Evolutionary conservation across 257 asterid genomes (phyloP).

Genomic region (Verbena officinalis): DNA sequence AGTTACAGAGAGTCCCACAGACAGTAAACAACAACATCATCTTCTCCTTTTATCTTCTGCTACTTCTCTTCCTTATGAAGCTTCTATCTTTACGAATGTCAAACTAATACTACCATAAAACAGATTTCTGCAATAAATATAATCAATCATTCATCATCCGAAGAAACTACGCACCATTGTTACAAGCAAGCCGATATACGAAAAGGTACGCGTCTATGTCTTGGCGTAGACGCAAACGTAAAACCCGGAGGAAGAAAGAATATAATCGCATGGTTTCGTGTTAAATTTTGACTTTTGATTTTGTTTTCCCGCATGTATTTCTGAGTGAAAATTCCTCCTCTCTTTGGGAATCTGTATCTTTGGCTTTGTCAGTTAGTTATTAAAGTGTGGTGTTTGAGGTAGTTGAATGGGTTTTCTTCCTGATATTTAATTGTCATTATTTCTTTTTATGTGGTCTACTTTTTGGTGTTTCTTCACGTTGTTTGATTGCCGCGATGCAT

Average conservation of each 20-base stretch:
- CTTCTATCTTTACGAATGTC: slow-evolving; percentile 4
- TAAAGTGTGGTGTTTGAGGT: slow-evolving; percentile 22
- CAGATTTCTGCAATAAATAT: background rate
- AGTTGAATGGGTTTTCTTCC: slow-evolving; percentile 9
- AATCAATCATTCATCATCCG: slow-evolving; percentile 26
- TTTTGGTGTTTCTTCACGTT: slow-evolving; percentile 29
- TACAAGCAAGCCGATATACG: slow-evolving; percentile 15
- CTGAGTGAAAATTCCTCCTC: slow-evolving; percentile 23
- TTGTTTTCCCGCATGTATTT: background rate
- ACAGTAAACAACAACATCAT: slow-evolving; percentile 26
- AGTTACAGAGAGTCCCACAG: slow-evolving; percentile 6
- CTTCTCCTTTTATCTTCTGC: slow-evolving; percentile 5
- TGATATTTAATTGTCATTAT: slow-evolving; percentile 4
- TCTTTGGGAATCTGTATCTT: background rate
- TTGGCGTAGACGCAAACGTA: slow-evolving; percentile 22
- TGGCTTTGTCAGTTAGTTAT: slow-evolving; percentile 11
- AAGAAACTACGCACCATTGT: slow-evolving; percentile 37
- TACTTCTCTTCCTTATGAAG: slow-evolving; percentile 25
- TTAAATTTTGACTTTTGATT: background rate
- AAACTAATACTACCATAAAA: background rate
- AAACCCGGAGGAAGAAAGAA: slow-evolving; percentile 6
- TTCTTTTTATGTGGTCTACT: slow-evolving; percentile 20
- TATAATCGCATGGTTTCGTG: slow-evolving; percentile 31
- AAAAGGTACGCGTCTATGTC: slow-evolving; percentile 6
- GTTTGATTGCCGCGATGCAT: slow-evolving; percentile 32